Base-by-base conservation (phyloP, 1,284 basidiomycete species). In the Taiwanofungus camphoratus region DNA sequence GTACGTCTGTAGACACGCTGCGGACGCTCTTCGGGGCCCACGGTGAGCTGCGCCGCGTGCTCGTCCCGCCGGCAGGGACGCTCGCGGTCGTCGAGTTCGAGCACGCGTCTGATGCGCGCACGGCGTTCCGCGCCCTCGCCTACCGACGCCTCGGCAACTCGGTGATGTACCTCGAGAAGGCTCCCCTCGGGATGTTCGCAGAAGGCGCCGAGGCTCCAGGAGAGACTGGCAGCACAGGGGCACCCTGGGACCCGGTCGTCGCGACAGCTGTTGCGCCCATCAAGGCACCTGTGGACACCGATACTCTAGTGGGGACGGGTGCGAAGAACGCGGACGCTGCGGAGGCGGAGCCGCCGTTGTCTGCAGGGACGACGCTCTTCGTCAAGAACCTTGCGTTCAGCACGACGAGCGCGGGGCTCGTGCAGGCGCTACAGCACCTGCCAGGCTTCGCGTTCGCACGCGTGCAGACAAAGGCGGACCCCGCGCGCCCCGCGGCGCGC, bases 321-420 rank as follows among this genome's bases (percentile, higher is more conserved):
- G 59, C 54, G 5, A 40, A 35, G 9, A 44, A 44, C 9, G 48
- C 37, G 5, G 60, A 27, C 0, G 66, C 61, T 21, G 71, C 68
- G 21, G 70, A 70, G 11, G 73, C 75, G 27, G 66, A 67, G 29
- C 54, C 63, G 12, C 65, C 78, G 11, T 63, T 86, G 26, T 71
- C 77, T 15, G 71, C 74, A 1, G 92, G 89, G 0, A 78, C 88
- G 12, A 97, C 95, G 8, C 76, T 99, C 5, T 98, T 92, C 66
- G 72, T 98, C 65, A 97, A 98, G 76, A 98, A 98, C 58, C 73
- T 99, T 26, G 76, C 89, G 7, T 98, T 96, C 66, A 72, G 80
- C 5, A 97, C 93, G n/a, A 90, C 91, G 0, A 72, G 82, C 19
- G 82, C 87, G 43, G 74, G 82, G 11, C 73, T 99, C 11, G 68